Evolutionary conservation across 192 early-diverging fungal species (phyloP).

Genomic region (Coemansia sp.): DNA sequence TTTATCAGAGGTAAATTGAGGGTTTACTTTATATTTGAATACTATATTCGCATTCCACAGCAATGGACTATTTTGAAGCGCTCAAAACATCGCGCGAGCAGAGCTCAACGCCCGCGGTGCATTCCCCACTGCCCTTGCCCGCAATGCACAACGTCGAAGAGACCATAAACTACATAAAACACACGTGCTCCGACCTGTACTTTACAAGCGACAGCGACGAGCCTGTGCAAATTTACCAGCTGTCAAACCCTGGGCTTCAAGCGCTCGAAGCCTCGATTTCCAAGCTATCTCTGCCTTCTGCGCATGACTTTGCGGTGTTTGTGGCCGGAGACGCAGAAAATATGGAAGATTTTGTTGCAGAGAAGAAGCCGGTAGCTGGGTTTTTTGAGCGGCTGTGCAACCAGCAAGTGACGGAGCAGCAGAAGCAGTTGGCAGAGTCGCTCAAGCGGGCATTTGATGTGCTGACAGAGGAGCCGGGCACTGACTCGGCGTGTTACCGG

Average conservation of each 20-base stretch:
- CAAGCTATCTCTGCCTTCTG: slow-evolving; percentile 39
- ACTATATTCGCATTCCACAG: not conserved
- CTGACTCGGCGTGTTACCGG: slow-evolving; percentile 36
- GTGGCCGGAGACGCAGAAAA: slow-evolving; percentile 23
- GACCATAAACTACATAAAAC: slow-evolving; percentile 39
- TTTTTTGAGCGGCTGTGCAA: slow-evolving; percentile 33
- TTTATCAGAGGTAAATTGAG: not conserved
- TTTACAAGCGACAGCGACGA: slow-evolving; percentile 54
- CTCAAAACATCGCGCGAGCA: slow-evolving; percentile 31
- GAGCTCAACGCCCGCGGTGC: slow-evolving; percentile 19
- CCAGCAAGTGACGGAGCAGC: slow-evolving; percentile 40
- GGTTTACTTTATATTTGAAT: slow-evolving; percentile 2
- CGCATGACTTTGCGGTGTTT: slow-evolving; percentile 44
- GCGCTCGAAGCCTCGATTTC: slow-evolving; percentile 28
- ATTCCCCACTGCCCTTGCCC: slow-evolving; percentile 38
- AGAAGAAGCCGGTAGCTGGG: slow-evolving; percentile 19
- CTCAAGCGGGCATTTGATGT: slow-evolving; percentile 23
- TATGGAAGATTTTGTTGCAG: slow-evolving; percentile 42
- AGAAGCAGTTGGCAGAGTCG: slow-evolving; percentile 34
- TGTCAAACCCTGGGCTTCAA: slow-evolving; percentile 24
- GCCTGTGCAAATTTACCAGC: slow-evolving; percentile 52
- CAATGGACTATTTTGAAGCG: slow-evolving; percentile 54
- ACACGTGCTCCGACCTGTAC: slow-evolving; percentile 46
- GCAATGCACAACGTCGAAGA: slow-evolving; percentile 20
- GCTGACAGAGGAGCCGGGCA: slow-evolving; percentile 19